phyloP scores from a whole-genome alignment of 2,329 filamentous ascomycete species.

The Aschersonia sp. region DNA sequence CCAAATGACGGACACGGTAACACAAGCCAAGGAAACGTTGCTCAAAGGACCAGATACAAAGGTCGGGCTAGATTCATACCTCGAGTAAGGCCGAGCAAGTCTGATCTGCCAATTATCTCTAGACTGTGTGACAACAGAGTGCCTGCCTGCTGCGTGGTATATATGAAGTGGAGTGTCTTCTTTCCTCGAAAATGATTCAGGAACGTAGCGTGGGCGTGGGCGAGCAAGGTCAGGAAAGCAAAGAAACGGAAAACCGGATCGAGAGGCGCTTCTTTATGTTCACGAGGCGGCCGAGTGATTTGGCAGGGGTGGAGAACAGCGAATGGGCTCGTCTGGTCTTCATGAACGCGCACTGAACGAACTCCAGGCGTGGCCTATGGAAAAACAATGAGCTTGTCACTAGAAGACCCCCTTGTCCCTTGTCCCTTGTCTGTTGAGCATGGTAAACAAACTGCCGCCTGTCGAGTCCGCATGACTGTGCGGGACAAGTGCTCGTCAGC shows the following conservation, averaged over 20 bases:
- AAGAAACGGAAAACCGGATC: neutral
- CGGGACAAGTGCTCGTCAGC: too few relatives aligned
- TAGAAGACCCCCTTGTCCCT: neutral
- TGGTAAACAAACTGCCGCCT: too few relatives aligned
- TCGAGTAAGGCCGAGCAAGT: too few relatives aligned
- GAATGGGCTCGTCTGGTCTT: too few relatives aligned
- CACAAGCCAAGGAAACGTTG: too few relatives aligned
- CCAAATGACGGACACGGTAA: too few relatives aligned
- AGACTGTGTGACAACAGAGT: neutral
- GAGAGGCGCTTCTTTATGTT: neutral
- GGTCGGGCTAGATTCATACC: too few relatives aligned
- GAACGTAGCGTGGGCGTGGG: neutral
- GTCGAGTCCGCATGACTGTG: too few relatives aligned
- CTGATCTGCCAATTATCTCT: too few relatives aligned
- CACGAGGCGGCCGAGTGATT: neutral
- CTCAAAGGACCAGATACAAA: too few relatives aligned
- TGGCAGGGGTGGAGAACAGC: neutral
- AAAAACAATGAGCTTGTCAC: neutral
- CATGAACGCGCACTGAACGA: neutral
- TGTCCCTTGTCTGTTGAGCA: neutral
- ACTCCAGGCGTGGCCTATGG: neutral
- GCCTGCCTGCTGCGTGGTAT: too few relatives aligned
- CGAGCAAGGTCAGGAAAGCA: neutral
- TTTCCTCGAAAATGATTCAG: neutral
- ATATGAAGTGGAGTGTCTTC: too few relatives aligned